A percentile compares a stretch with the other conserved stretches of the same genome.
Evolutionary conservation across 805 yeast genomes (phyloP).

Genomic region (Yamadazyma scolyti): DNA sequence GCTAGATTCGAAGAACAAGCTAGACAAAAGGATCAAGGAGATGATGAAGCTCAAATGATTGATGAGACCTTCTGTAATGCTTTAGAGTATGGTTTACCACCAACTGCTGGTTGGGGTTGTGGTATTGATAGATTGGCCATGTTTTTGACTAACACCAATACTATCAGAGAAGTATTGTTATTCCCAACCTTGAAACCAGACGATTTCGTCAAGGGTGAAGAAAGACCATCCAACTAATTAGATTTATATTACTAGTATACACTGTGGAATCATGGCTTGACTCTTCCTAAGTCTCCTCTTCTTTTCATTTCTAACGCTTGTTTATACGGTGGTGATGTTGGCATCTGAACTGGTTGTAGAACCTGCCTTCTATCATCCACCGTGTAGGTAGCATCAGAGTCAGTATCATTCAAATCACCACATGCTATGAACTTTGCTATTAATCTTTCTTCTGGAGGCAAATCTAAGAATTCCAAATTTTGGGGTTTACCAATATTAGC

Average conservation of each 20-base stretch:
- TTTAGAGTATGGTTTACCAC: conserved; percentile 96
- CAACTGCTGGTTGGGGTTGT: conserved; percentile 99
- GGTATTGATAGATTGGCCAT: conserved; percentile 98
- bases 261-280: neutral
- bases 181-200: conserved; percentile 99
- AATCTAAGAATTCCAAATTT: conserved; percentile 42
- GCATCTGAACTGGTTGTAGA: conserved; percentile 89
- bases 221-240: conserved; percentile 15
- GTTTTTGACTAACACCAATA: conserved; percentile 95
- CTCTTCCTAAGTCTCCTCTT: conserved; percentile 45
- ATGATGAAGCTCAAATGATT: conserved; percentile 95
- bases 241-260: neutral
- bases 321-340: conserved; percentile 97
- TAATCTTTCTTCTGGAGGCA: conserved; percentile 60
- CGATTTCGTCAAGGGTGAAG: conserved; percentile 37
- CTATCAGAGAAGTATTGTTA: conserved; percentile 94
- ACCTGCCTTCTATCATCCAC: conserved; percentile 34
- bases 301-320: conserved; percentile 85
- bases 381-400: conserved; percentile 92
- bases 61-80: conserved; percentile 98
- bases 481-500: conserved; percentile 53
- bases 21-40: conserved; percentile 97
- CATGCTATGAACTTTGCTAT: conserved; percentile 95
- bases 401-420: conserved; percentile 84
- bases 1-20: conserved; percentile 98